Evolutionary conservation across 306 rosid species (phyloP).

Genomic region (Echinosophora koreensis): DNA sequence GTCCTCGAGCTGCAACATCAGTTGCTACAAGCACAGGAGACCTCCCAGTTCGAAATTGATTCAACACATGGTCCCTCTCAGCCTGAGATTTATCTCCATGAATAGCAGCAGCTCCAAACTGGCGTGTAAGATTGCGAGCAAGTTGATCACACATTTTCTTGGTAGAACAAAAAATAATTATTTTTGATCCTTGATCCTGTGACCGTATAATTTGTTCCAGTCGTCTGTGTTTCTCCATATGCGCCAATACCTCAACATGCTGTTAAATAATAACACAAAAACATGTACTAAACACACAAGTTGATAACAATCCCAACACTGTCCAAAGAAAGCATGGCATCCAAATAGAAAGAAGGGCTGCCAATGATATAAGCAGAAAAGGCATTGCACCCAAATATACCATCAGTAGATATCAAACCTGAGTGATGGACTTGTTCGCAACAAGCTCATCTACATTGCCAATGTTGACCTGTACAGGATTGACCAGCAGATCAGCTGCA

Average conservation of each 20-base stretch:
- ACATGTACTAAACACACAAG: conserved; percentile 18
- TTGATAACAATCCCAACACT: background rate
- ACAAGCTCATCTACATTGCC: conserved; percentile 99
- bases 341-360: background rate
- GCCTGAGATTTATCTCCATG: conserved; percentile 99
- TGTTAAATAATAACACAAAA: conserved; percentile 44
- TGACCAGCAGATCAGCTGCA: conserved; percentile 92
- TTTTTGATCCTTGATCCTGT: conserved; percentile 92
- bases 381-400: conserved; percentile 22
- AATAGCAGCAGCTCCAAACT: conserved; percentile 96
- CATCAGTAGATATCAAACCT: conserved; percentile 60
- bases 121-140: conserved; percentile 89
- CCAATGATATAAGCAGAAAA: conserved; percentile 3
- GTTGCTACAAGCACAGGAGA: conserved; percentile 98
- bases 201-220: conserved; percentile 89
- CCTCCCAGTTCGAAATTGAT: conserved; percentile 85
- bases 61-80: conserved; percentile 92
- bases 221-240: conserved; percentile 83
- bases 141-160: conserved; percentile 99
- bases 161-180: conserved; percentile 93
- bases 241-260: conserved; percentile 86
- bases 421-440: conserved; percentile 94
- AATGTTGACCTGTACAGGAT: conserved; percentile 95
- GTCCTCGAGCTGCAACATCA: conserved; percentile 98
- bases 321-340: conserved; percentile 2